These are phyloP conservation scores for Podila verticillata DNA, from an alignment of 192 early-diverging fungal genomes.

Conservation along the genomic window DNA sequence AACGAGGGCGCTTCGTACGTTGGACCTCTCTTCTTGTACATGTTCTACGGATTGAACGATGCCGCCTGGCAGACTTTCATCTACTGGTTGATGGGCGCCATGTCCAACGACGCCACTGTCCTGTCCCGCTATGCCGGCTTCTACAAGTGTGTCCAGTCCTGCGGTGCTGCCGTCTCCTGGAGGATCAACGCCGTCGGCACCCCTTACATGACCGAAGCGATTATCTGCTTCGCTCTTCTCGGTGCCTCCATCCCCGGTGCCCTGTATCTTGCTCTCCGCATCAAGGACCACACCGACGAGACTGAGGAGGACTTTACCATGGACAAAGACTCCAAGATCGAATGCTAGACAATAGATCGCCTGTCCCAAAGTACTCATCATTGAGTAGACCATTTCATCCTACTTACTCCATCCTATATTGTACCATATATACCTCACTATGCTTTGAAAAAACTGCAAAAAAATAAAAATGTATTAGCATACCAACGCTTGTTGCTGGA, in stretches of 20 bases:
- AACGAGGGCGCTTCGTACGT: slow-evolving; percentile 56
- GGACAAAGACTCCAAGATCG: slow-evolving; percentile 1
- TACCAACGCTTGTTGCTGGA: too few species aligned
- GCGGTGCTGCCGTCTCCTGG: slow-evolving; percentile 77
- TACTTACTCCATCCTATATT: background rate
- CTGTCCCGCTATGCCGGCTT: slow-evolving; percentile 82
- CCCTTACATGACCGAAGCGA: slow-evolving; percentile 37
- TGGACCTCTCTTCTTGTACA: slow-evolving; percentile 74
- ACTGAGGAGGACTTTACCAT: background rate
- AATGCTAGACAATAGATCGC: slow-evolving; percentile 1
- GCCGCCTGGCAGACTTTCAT: slow-evolving; percentile 79
- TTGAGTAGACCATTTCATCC: background rate
- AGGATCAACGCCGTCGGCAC: slow-evolving; percentile 68
- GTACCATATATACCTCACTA: too few species aligned
- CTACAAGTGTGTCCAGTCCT: slow-evolving; percentile 93
- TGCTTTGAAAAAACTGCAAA: too few species aligned
- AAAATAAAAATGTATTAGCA: too few species aligned
- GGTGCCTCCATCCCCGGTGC: slow-evolving; percentile 50
- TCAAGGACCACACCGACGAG: slow-evolving; percentile 42
- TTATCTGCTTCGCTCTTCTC: slow-evolving; percentile 52
- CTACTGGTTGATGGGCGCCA: slow-evolving; percentile 90
- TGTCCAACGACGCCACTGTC: slow-evolving; percentile 82
- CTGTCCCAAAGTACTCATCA: background rate
- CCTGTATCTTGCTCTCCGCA: slow-evolving; percentile 23
- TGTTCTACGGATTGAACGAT: slow-evolving; percentile 81